A percentile compares a stretch with the other conserved stretches of the same genome.
phyloP scores from a whole-genome alignment of 192 early-diverging fungal genomes.

The Dissophora globulifera region DNA sequence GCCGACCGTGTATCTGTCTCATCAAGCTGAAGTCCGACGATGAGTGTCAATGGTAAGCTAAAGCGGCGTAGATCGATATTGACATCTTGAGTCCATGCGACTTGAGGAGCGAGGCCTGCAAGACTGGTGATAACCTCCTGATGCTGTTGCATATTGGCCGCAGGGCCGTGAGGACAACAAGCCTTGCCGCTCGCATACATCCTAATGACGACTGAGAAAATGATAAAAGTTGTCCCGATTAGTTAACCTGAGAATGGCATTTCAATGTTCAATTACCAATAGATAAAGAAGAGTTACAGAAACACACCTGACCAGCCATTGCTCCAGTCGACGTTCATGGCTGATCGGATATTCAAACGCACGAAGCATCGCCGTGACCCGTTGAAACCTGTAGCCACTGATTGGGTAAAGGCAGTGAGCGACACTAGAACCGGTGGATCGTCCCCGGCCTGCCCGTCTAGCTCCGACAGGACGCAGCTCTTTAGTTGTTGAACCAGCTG shows the following conservation, averaged over 20 bases:
- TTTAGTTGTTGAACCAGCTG: slow-evolving; percentile 15
- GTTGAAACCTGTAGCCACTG: background rate
- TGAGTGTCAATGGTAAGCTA: slow-evolving; percentile 6
- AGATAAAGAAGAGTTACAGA: background rate
- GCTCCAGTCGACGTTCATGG: slow-evolving; percentile 22
- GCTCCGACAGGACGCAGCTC: slow-evolving; percentile 7
- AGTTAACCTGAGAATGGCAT: too few species aligned
- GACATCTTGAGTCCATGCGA: slow-evolving; percentile 17
- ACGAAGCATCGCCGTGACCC: slow-evolving; percentile 8
- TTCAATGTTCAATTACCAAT: too few species aligned
- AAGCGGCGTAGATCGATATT: slow-evolving; percentile 14
- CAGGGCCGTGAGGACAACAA: background rate
- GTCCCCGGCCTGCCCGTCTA: too few species aligned
- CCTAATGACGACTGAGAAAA: background rate
- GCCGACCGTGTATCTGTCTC: background rate
- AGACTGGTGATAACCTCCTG: background rate
- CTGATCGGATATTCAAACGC: slow-evolving; percentile 6
- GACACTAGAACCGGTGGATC: background rate
- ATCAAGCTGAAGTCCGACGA: slow-evolving; percentile 9
- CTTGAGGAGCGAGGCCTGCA: slow-evolving; percentile 1
- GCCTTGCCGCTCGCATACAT: background rate
- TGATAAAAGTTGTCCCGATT: too few species aligned
- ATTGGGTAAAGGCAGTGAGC: slow-evolving; percentile 8
- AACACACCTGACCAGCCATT: slow-evolving; percentile 31
- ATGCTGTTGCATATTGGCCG: background rate